Base-by-base conservation (phyloP, 2,329 filamentous ascomycete species). In the Xylaria sp. region DNA sequence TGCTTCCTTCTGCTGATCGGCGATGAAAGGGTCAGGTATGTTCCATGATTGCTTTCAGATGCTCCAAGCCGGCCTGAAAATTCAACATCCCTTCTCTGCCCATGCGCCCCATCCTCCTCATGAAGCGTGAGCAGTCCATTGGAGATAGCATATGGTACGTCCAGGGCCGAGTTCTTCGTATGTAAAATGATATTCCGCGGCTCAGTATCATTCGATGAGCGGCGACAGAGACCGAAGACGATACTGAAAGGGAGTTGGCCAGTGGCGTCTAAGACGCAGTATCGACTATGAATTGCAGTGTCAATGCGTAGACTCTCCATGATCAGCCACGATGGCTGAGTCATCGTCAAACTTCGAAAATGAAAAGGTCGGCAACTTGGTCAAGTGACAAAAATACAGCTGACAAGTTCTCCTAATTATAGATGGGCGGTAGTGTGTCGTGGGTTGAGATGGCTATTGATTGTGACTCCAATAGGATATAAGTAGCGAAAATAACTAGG, bases 131-230 rank as follows among this genome's bases (percentile, higher is more conserved):
- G 59, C 18, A 70, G 57, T 18, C 68, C 60, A 20, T 67, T 56
- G 15, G 64, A 31, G 13, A 70, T 49, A 15, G 68, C 68, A 52
- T 67, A 70, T 15, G 68, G 64, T 48, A 70, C 60, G 12, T 70
- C 68, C 31, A 70, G 52, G 23, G 23, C n/a, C 20, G 67, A 70
- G 28, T 61, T 56, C 25, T 33, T 23, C n/a, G 64, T 64, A 13
- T 64, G 60, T 39, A 70, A 46, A 10, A 70, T 48, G 4, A 70
- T 15, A 54, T 64, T 51, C 20, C 60, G 59, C 46, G 67, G 9
- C 46, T 64, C 67, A 54, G 36, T 57, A 64, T 66, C 66, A 5
- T n/a, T 36, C 59, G 28, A n/a, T 18, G 66, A 64, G 48, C 54
- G 66, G 18, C 66, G 60, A 58, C 66, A 68, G 31, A 68, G 59